Evolutionary conservation across 441 rosid genomes (phyloP), one percentile per base, ranked within the genome.

Genomic region (Mallotus japonicus): DNA sequence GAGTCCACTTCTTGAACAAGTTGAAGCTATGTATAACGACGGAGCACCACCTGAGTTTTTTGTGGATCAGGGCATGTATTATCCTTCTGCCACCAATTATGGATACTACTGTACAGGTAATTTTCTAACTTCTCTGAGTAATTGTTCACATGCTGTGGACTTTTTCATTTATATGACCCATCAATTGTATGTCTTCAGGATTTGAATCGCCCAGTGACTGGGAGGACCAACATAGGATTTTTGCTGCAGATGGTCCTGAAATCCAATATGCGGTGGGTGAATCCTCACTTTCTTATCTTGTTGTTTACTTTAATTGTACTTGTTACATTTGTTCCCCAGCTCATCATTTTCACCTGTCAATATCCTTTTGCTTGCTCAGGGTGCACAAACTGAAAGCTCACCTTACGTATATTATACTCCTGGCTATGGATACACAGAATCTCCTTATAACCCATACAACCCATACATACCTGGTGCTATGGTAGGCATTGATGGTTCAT

Each of bases 61-160:
- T 76, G 80, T 78, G 71, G 97, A 88, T 73, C 95, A 90, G 80
- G 92, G 97, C 76, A 72, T 88, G 73, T 89, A 88, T 80, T 92
- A 90, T 85, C 91, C 96, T 54, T 65, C 87, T 73, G 81, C 92
- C 74, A 74, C 94, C 82, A 85, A 76, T 83, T 94, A 88, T 76
- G 97, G 89, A 50, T 94, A 88, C 79, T 90, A 89, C 67, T 89
- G 95, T 92, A 92, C 97, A 90, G 99, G 98, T 94, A 85, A 67
- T n/a, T 55, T 57, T 65, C 16, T 20, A 68, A 8, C 10, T 62
- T 61, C 61, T 69, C 15, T 63, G 73, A 46, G 5, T 49, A 56
- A 78, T n/a, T 19, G 1, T 19, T 65, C 13, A 49, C 8, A 8
- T 64, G 62, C 63, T 70, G 56, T 22, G 72, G 19, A 32, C 70